These are phyloP conservation scores for Bimuria novae-zelandiae DNA, from an alignment of 2,329 filamentous ascomycete genomes.

Conservation along the genomic window DNA sequence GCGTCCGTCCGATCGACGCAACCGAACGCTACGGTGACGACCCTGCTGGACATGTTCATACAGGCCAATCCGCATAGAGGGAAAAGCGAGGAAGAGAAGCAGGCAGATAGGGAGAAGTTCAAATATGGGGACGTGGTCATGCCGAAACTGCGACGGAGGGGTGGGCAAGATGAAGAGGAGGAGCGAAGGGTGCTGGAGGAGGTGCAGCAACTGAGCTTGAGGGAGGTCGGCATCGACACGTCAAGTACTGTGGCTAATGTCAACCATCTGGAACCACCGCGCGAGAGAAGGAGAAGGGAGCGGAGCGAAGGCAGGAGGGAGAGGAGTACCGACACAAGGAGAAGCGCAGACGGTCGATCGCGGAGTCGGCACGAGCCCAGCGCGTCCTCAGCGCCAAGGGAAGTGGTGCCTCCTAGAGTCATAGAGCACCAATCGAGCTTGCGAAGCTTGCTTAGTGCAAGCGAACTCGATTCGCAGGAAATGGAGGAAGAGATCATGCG, in stretches of 20 bases:
- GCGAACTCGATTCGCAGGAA: constrained; percentile 75
- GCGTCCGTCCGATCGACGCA: constrained; percentile 82
- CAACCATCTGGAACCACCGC: constrained; percentile 32
- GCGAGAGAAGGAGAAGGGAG: constrained; percentile 39
- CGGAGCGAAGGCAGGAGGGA: constrained; percentile 47
- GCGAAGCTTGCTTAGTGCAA: constrained; percentile 79
- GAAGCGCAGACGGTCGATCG: constrained; percentile 30
- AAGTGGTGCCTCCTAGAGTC: constrained; percentile 53
- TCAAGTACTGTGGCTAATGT: constrained; percentile 49
- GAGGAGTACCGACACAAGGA: constrained; percentile 33
- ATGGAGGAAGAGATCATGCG: constrained; percentile 87
- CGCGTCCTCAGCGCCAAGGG: constrained; percentile 23
- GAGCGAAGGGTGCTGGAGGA: constrained; percentile 73
- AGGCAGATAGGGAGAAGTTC: constrained; percentile 76
- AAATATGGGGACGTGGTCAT: constrained; percentile 81
- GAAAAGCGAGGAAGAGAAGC: constrained; percentile 72
- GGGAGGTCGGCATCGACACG: constrained; percentile 62
- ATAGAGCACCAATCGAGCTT: constrained; percentile 91
- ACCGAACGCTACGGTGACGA: constrained; percentile 89
- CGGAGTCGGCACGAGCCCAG: constrained; percentile 30
- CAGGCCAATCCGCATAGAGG: constrained; percentile 76
- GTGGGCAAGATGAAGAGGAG: constrained; percentile 64
- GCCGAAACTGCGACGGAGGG: constrained; percentile 59
- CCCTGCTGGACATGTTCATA: constrained; percentile 86
- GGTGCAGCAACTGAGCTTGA: constrained; percentile 73